These are phyloP conservation scores for Suillus brevipes DNA, from an alignment of 768 basidiomycete species.

Conservation along the genomic window DNA sequence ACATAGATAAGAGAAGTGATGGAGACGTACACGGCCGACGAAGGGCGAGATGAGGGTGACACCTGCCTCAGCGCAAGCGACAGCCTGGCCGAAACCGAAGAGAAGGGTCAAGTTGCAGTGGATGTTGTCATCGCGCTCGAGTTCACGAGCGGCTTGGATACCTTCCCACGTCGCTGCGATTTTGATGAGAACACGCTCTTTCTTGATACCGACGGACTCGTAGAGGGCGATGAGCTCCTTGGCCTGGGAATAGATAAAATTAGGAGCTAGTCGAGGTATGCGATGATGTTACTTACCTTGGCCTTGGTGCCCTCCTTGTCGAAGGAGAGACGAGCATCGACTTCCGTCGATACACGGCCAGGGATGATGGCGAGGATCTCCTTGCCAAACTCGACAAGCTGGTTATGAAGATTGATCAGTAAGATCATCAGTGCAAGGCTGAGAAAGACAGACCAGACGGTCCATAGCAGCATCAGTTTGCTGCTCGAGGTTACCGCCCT, in stretches of 20 bases:
- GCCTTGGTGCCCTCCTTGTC: constrained; percentile 91
- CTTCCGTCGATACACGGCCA: constrained; percentile 98
- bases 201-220: constrained; percentile 88
- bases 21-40: constrained; percentile 83
- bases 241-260: constrained; percentile 41
- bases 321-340: constrained; percentile 96
- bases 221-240: constrained; percentile 92
- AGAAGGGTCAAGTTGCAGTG: constrained; percentile 99
- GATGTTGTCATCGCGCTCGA: constrained; percentile 89
- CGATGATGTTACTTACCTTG: constrained; percentile 51
- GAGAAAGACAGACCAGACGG: constrained; percentile 65
- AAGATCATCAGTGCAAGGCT: background rate
- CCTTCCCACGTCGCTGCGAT: constrained; percentile 99
- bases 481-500: constrained; percentile 74
- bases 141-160: constrained; percentile 96
- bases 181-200: constrained; percentile 97
- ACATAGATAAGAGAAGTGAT: constrained; percentile 14
- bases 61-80: constrained; percentile 97
- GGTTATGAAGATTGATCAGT: constrained; percentile 7
- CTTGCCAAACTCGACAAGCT: constrained; percentile 98
- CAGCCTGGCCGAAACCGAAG: constrained; percentile 98
- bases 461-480: constrained; percentile 84
- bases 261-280: background rate
- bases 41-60: constrained; percentile 99
- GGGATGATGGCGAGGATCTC: constrained; percentile 95